Percentiles rank a stretch among this genome's conserved stretches.
These are phyloP conservation scores for Purpureocillium lavendulum DNA, from an alignment of 2,329 filamentous ascomycete genomes.

Conservation along the genomic window DNA sequence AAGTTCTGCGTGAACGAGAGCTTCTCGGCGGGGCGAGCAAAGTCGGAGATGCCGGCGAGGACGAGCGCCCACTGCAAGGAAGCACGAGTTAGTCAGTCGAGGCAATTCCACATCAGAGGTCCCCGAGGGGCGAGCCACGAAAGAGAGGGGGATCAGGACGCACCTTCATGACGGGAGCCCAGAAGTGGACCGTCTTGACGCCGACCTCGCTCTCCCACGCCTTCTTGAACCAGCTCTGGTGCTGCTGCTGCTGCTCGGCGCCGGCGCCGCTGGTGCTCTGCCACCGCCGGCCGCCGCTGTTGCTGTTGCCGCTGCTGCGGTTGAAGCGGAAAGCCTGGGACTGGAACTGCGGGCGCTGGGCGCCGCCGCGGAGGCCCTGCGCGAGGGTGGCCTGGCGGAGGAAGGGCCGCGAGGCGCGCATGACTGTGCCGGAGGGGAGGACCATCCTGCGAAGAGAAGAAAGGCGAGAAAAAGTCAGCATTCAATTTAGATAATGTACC, in stretches of 20 bases:
- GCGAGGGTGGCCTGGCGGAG: slow-evolving; percentile 39
- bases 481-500: too few species aligned
- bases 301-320: slow-evolving; percentile 19
- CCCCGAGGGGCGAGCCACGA: too few species aligned
- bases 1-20: slow-evolving; percentile 89
- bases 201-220: slow-evolving; percentile 79
- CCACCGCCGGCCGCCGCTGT: slow-evolving; percentile 52
- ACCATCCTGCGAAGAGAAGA: slow-evolving; percentile 27
- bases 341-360: slow-evolving; percentile 1
- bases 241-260: slow-evolving; percentile 27
- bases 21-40: slow-evolving; percentile 82
- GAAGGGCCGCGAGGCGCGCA: slow-evolving; percentile 46
- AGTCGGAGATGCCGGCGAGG: slow-evolving; percentile 84
- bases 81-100: too few species aligned
- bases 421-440: slow-evolving; percentile 37
- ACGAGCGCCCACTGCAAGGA: slow-evolving; percentile 75
- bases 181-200: slow-evolving; percentile 95
- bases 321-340: slow-evolving; percentile 26
- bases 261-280: slow-evolving; percentile 51
- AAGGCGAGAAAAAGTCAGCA: too few species aligned
- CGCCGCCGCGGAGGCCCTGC: slow-evolving; percentile 39
- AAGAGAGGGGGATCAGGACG: slow-evolving; percentile 12
- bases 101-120: too few species aligned
- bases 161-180: slow-evolving; percentile 88
- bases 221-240: slow-evolving; percentile 58